Evolutionary conservation across 495 filamentous ascomycete species (phyloP), one percentile per base, ranked within the genome.

Genomic region (Massariosphaeria phaeospora): DNA sequence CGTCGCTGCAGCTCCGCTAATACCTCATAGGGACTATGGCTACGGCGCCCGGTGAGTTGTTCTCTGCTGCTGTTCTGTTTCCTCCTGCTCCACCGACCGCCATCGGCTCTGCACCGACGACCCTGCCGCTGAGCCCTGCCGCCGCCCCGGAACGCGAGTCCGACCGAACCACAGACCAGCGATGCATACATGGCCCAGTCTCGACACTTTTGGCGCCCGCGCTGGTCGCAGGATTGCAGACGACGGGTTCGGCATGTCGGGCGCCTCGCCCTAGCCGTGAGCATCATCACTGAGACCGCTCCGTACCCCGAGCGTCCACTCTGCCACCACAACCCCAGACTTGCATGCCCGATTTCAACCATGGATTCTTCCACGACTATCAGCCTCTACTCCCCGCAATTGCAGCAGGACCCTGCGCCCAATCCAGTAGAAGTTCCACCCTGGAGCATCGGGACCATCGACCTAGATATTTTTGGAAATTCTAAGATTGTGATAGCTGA

Each of bases 11-110:
- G n/a, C n/a, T n/a, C 15, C 30, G 31, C 54, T 57, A 34, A 62
- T 43, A 13, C 34, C 12, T 2, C 36, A 12, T 40, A 64, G 61
- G 49, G 61, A 64, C 40, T 64, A 56, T 48, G 62, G 57, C 38
- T 65, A 65, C 30, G 62, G 58, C 38, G 27, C 3, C 24, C 52
- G 54, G 62, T 65, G 45, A 64, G 62, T 56, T 29, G 10, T 25
- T n/a, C n/a, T n/a, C n/a, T n/a, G 11, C 46, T 49, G 46, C 10
- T 17, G 18, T 27, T 49, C 26, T 25, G 7, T 20, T 27, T 33
- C 49, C 21, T 18, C 49, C 6, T 17, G 17, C 17, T 5, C 13
- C 12, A 4, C 20, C 23, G 17, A 23, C 33, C 15, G 25, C 15
- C 18, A n/a, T n/a, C n/a, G n/a, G n/a, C n/a, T n/a, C n/a, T n/a